Evolutionary conservation across 257 asterid genomes (phyloP).

Genomic region (Ophiorrhiza pumila): DNA sequence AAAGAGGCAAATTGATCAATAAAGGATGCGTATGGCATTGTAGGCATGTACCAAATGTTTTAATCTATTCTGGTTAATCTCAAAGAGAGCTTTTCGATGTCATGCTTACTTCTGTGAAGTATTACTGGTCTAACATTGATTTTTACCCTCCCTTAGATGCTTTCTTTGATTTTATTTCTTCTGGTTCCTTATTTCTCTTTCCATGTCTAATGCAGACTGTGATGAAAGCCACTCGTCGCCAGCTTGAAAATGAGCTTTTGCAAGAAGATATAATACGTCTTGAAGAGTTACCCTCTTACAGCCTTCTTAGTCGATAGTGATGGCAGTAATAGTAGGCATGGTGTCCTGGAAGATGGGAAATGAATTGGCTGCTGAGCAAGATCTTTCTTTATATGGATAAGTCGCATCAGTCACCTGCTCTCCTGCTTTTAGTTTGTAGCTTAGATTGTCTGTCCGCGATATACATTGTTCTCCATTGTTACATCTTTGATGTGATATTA

Average conservation of each 20-base stretch:
- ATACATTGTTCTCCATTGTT: background rate
- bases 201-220: conserved; percentile 51
- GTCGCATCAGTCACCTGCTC: conserved; percentile 11
- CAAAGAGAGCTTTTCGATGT: background rate
- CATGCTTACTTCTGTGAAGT: background rate
- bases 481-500: background rate
- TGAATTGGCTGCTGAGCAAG: conserved; percentile 19
- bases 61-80: background rate
- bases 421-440: background rate
- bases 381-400: conserved; percentile 20
- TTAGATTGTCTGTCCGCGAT: background rate
- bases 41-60: no score
- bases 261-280: conserved; percentile 70
- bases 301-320: conserved; percentile 60
- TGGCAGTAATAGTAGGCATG: conserved; percentile 27
- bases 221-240: conserved; percentile 98
- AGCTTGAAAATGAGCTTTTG: conserved; percentile 89
- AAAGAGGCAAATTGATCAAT: background rate
- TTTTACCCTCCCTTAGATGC: no score
- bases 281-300: conserved; percentile 84
- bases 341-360: conserved; percentile 15
- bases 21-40: background rate
- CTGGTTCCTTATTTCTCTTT: background rate
- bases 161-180: background rate
- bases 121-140: background rate